Percentiles rank a stretch among this genome's conserved stretches.
Conservation (phyloP, 805 yeast genomes). For the Yarrowia hollandica region DNA sequence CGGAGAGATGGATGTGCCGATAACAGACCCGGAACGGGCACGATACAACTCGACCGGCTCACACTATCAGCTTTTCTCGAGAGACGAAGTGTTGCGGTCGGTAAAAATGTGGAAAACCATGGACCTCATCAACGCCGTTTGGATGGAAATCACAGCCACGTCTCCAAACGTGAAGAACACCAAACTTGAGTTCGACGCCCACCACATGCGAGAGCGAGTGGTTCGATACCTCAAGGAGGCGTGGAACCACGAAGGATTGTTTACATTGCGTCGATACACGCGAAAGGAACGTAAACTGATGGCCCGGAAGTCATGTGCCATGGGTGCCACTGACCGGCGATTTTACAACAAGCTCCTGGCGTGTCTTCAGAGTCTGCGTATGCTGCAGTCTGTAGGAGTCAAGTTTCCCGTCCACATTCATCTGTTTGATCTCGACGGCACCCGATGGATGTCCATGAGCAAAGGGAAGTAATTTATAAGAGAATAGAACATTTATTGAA, state of each 20-base stretch:
- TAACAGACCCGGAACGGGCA: background rate
- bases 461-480: too few species aligned
- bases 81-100: background rate
- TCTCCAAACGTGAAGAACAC: slow-evolving; percentile 13
- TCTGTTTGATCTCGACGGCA: slow-evolving; percentile 4
- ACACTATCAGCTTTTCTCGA: background rate
- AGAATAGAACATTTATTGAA: too few species aligned
- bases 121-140: slow-evolving; percentile 6
- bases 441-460: slow-evolving; percentile 24
- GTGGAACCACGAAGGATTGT: slow-evolving; percentile 2
- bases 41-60: background rate
- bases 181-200: slow-evolving; percentile 6
- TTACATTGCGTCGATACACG: background rate
- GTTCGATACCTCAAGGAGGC: slow-evolving; percentile 2
- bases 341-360: slow-evolving; percentile 9
- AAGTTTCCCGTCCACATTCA: slow-evolving; percentile 8
- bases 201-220: background rate
- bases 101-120: background rate
- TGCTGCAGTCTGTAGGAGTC: slow-evolving; percentile 14
- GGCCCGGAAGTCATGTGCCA: slow-evolving; percentile 11
- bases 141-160: background rate
- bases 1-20: slow-evolving; percentile 19
- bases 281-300: slow-evolving; percentile 9
- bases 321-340: slow-evolving; percentile 3
- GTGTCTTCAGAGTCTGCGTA: slow-evolving; percentile 10